Base-by-base conservation (phyloP, 768 basidiomycete genomes). In the Daedalea quercina region DNA sequence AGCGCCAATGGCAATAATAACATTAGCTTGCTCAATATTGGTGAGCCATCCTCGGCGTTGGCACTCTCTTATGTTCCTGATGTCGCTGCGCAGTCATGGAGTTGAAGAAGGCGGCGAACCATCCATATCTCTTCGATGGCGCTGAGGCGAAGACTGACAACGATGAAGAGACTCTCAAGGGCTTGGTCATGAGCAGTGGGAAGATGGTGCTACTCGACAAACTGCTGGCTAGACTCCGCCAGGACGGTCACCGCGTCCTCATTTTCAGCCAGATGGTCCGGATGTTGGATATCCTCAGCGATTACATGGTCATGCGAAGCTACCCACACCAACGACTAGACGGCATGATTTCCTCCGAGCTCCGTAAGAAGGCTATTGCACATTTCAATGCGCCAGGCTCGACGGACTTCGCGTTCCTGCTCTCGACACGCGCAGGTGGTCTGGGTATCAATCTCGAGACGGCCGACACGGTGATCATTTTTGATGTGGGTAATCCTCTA, bases 201-300 rank as follows among this genome's bases (percentile, higher is more conserved):
- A 99, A 99, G 74, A 85, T 99, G 87, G 94, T 98, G 46, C 74
- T 99, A 28, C 84, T 99, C 51, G 96, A 99, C 74, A 99, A 99
- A 69, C 81, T 99, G 15, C 82, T 98, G n/a, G 79, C 77, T 22
- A 84, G 91, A 17, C 79, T 98, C 47, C 88, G 88, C 62, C 84
- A 81, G 59, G 95, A 98, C 66, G 90, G 90, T 2, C 96, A 98
- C 63, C 89, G 96, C 47, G 96, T 99, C 24, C 79, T 99, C 61
- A 98, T 99, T 62, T 99, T 99, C 76, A 96, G 94, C 63, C 93
- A 97, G 70, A 99, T 99, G 96, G 94, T 98, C 54, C 84, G 96
- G 54, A 91, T 98, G 84, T 78, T 99, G 43, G 96, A 99, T 71
- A 98, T 99, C 67, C 81, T 99, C 62, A 94, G 90, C 58, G 96